Percentiles rank a stretch among this genome's conserved stretches.
phyloP scores from a whole-genome alignment of 805 yeast genomes.

The Starmerella gropengiesseri region DNA sequence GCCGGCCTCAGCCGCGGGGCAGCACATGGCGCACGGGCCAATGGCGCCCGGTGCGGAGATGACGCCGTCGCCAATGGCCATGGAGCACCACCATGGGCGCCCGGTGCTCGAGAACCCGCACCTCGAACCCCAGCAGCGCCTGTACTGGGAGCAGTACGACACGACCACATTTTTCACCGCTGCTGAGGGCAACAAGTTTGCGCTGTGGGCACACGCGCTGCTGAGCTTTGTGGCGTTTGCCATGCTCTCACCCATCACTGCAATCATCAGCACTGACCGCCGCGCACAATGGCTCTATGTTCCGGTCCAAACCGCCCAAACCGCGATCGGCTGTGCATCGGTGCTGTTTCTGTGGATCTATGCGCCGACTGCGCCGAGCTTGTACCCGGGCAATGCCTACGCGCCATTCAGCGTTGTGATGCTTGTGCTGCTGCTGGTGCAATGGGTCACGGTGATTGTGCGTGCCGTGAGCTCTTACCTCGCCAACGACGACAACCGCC shows the following conservation, averaged over 20 bases:
- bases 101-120: constrained; percentile 48
- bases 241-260: constrained; percentile 53
- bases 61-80: constrained; percentile 20
- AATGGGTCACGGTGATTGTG: constrained; percentile 34
- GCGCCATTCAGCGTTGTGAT: constrained; percentile 53
- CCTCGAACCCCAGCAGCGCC: constrained; percentile 58
- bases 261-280: constrained; percentile 51
- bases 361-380: constrained; percentile 45
- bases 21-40: not conserved
- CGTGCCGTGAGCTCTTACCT: constrained; percentile 16
- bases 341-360: constrained; percentile 47
- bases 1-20: not conserved
- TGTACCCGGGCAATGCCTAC: constrained; percentile 73
- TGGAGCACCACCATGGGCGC: constrained; percentile 24
- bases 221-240: constrained; percentile 38
- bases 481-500: constrained; percentile 7
- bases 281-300: constrained; percentile 44
- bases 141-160: constrained; percentile 69
- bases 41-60: constrained; percentile 6
- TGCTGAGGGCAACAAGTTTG: constrained; percentile 39
- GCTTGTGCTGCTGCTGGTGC: constrained; percentile 42
- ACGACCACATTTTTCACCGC: constrained; percentile 56
- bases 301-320: constrained; percentile 44
- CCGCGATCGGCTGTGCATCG: constrained; percentile 36
- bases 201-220: constrained; percentile 46